A percentile compares a stretch with the other conserved stretches of the same genome.
Evolutionary conservation across 2,329 filamentous ascomycete genomes (phyloP).

Genomic region (Didymella sp.): DNA sequence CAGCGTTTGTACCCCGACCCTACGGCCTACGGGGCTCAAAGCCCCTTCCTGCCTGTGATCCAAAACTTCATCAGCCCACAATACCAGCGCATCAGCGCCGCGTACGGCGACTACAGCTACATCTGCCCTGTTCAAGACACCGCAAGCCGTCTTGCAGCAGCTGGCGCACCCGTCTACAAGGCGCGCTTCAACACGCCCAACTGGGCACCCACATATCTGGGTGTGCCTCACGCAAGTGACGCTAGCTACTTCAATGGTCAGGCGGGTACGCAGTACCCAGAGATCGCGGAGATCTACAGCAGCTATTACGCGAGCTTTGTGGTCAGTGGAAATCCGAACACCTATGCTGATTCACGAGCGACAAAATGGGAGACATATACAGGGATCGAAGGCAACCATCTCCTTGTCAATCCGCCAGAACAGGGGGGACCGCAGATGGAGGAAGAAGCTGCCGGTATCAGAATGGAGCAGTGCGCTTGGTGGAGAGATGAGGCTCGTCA

Average conservation of each 20-base stretch:
- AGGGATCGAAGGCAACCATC: conserved; percentile 19
- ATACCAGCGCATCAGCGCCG: conserved; percentile 55
- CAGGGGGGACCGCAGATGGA: conserved; percentile 38
- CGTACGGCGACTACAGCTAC: conserved; percentile 49
- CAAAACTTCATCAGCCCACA: conserved; percentile 53
- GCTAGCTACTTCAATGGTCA: conserved; percentile 42
- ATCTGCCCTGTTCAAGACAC: conserved; percentile 48
- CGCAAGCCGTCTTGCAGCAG: conserved; percentile 31
- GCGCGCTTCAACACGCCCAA: conserved; percentile 48
- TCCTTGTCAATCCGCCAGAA: conserved; percentile 34
- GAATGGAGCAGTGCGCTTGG: conserved; percentile 43
- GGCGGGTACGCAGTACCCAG: conserved; percentile 35
- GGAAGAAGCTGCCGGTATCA: conserved; percentile 32
- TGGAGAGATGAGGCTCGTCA: conserved; percentile 44
- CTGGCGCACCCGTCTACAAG: conserved; percentile 42
- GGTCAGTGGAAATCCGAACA: conserved; percentile 46
- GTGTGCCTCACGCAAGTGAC: conserved; percentile 46
- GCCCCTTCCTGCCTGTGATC: conserved; percentile 36
- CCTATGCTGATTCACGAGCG: conserved; percentile 27
- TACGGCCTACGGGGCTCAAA: conserved; percentile 12
- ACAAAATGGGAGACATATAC: conserved; percentile 43
- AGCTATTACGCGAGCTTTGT: conserved; percentile 49
- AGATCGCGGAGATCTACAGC: conserved; percentile 42
- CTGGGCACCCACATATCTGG: conserved; percentile 31
- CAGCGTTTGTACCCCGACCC: conserved; percentile 41